These are phyloP conservation scores for Corylus avellana DNA, from an alignment of 306 rosid species.

Conservation along the genomic window DNA sequence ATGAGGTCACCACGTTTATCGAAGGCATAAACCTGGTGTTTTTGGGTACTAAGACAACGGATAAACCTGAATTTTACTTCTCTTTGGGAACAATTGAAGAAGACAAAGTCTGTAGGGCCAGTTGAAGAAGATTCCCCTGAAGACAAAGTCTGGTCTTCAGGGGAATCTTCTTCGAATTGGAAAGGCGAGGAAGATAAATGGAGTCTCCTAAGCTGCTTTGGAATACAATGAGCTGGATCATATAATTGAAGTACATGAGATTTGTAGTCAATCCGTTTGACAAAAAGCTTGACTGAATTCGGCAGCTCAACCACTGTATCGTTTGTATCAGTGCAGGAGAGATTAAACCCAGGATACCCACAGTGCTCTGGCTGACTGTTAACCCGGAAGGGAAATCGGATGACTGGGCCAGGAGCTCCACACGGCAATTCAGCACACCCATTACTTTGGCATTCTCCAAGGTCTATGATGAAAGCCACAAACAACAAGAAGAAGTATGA, in stretches of 20 bases:
- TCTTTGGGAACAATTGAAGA: too few species aligned
- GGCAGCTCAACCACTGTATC: neutral
- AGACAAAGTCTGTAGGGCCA: too few species aligned
- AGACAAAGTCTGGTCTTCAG: too few species aligned
- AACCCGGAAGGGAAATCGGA: slow-evolving; percentile 33
- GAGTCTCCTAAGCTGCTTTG: neutral
- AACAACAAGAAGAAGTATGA: neutral
- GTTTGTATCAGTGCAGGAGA: neutral
- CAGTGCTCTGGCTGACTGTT: slow-evolving; percentile 6
- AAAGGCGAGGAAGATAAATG: neutral
- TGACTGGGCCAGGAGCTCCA: slow-evolving; percentile 1
- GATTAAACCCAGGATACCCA: slow-evolving; percentile 23
- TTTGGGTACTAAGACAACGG: neutral
- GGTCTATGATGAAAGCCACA: neutral
- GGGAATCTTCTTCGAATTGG: too few species aligned
- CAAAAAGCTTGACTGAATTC: neutral
- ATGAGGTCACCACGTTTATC: too few species aligned
- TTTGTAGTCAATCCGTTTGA: neutral
- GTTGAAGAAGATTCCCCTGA: too few species aligned
- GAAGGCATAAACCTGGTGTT: neutral
- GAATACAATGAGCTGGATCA: neutral
- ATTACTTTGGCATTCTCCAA: slow-evolving; percentile 6
- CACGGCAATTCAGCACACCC: slow-evolving; percentile 22
- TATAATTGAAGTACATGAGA: neutral
- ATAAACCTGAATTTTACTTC: rapidly evolving